Evolutionary conservation across 129 eudicot genomes (phyloP).

Genomic region (Lactuca sativa): DNA sequence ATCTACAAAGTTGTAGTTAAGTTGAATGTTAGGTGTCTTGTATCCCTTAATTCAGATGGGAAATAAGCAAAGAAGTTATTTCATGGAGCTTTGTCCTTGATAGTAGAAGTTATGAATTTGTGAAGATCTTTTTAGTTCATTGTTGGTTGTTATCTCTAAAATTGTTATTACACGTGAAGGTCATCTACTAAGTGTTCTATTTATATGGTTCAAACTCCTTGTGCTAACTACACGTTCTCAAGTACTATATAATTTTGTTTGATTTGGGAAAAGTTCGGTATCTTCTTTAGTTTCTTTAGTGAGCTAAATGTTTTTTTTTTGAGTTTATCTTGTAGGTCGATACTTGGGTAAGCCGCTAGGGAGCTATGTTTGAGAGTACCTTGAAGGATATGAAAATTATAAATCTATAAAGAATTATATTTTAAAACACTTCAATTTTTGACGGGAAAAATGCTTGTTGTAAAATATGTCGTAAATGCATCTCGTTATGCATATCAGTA

Average conservation of each 20-base stretch:
- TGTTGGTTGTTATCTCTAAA: constrained; percentile 81
- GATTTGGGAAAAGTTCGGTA: constrained; percentile 13
- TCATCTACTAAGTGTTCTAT: constrained; percentile 76
- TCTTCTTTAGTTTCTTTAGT: constrained; percentile 1
- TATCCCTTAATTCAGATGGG: constrained; percentile 73
- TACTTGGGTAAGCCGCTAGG: constrained; percentile 73
- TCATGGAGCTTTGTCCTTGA: constrained; percentile 71
- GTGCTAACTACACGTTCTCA: constrained; percentile 83
- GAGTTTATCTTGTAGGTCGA: constrained; percentile 54
- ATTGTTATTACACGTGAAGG: constrained; percentile 82
- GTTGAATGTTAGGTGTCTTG: constrained; percentile 53
- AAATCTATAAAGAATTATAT: too few relatives aligned
- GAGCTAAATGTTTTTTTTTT: background rate
- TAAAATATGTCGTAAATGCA: too few relatives aligned
- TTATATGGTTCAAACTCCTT: constrained; percentile 84
- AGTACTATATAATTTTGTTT: constrained; percentile 43
- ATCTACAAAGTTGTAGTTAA: constrained; percentile 71
- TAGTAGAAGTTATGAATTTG: constrained; percentile 80
- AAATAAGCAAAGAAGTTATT: constrained; percentile 71
- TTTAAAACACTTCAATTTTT: too few relatives aligned
- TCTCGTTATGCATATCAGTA: too few relatives aligned
- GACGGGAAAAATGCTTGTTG: too few relatives aligned
- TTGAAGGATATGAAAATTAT: constrained; percentile 33
- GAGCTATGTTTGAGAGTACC: constrained; percentile 83
- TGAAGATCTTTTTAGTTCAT: constrained; percentile 85